These are phyloP conservation scores for Adansonia rubrostipa DNA, from an alignment of 441 rosid genomes.

Conservation along the genomic window DNA sequence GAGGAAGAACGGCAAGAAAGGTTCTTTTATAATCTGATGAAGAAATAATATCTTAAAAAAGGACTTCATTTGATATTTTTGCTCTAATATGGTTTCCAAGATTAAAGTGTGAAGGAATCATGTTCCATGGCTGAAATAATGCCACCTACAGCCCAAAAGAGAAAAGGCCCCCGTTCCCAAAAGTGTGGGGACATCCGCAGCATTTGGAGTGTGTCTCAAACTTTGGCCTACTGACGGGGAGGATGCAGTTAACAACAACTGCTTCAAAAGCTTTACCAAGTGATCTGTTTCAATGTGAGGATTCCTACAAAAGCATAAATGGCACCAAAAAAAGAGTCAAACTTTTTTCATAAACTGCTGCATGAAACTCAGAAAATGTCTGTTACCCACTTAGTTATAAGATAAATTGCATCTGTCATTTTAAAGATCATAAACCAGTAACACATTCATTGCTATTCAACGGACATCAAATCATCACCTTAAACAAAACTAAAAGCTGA, in stretches of 20 bases:
- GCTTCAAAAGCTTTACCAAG: slow-evolving; percentile 94
- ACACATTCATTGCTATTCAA: background rate
- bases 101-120: background rate
- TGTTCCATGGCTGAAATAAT: slow-evolving; percentile 25
- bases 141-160: slow-evolving; percentile 86
- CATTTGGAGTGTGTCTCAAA: slow-evolving; percentile 63
- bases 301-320: slow-evolving; percentile 58
- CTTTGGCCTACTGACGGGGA: slow-evolving; percentile 51
- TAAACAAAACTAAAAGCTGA: slow-evolving; percentile 27
- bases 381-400: slow-evolving; percentile 4
- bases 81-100: slow-evolving; percentile 8
- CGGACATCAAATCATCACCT: background rate
- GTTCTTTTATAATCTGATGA: background rate
- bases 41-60: background rate
- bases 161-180: slow-evolving; percentile 90
- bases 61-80: slow-evolving; percentile 8
- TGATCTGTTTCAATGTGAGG: slow-evolving; percentile 87
- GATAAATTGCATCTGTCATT: background rate
- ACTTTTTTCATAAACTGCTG: slow-evolving; percentile 12
- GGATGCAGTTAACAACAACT: slow-evolving; percentile 66
- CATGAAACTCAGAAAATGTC: slow-evolving; percentile 5
- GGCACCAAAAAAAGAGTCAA: slow-evolving; percentile 27
- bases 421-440: background rate
- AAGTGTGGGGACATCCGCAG: slow-evolving; percentile 92
- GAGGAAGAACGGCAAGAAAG: background rate